A percentile compares a stretch with the other conserved stretches of the same genome.
phyloP scores from a whole-genome alignment of 2,329 filamentous ascomycete genomes.

The Diplodia intermedia region DNA sequence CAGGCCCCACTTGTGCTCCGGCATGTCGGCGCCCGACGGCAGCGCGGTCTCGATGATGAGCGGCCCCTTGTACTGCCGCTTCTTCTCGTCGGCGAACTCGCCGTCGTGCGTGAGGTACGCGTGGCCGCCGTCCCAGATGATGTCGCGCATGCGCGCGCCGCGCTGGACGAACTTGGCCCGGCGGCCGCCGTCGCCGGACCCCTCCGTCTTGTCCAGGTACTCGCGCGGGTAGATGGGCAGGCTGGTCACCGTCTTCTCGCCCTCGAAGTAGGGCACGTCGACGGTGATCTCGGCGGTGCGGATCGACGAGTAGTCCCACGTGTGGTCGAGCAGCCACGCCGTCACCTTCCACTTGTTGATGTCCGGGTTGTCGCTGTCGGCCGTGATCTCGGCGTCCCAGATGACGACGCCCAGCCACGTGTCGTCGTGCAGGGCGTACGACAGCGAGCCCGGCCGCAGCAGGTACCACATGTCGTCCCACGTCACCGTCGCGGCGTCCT shows the following conservation, averaged over 20 bases:
- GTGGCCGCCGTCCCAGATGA: constrained; percentile 20
- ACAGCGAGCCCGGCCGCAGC: constrained; percentile 15
- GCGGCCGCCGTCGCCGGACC: background rate
- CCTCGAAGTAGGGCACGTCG: constrained; percentile 18
- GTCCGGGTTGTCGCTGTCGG: background rate
- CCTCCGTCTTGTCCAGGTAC: constrained; percentile 5
- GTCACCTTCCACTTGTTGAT: background rate
- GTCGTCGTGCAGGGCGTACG: constrained; percentile 2
- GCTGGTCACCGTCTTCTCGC: constrained; percentile 15
- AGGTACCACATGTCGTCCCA: constrained; percentile 30
- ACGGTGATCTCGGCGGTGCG: constrained; percentile 1
- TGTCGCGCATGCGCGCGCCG: constrained; percentile 1
- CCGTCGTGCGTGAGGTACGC: constrained; percentile 16
- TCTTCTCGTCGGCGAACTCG: constrained; percentile 2
- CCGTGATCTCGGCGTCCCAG: background rate
- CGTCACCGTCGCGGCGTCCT: constrained; percentile 7
- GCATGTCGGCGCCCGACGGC: background rate
- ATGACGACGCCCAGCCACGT: constrained; percentile 15
- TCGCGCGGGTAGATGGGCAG: constrained; percentile 20
- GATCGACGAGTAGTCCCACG: constrained; percentile 7
- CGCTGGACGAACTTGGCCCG: background rate
- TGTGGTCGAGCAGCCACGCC: constrained; percentile 21
- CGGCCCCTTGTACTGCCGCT: constrained; percentile 13
- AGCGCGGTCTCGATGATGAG: constrained; percentile 5
- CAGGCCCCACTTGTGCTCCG: constrained; percentile 21